Evolutionary conservation across 805 yeast species (phyloP).

Genomic region (Kuraishia piskuri): DNA sequence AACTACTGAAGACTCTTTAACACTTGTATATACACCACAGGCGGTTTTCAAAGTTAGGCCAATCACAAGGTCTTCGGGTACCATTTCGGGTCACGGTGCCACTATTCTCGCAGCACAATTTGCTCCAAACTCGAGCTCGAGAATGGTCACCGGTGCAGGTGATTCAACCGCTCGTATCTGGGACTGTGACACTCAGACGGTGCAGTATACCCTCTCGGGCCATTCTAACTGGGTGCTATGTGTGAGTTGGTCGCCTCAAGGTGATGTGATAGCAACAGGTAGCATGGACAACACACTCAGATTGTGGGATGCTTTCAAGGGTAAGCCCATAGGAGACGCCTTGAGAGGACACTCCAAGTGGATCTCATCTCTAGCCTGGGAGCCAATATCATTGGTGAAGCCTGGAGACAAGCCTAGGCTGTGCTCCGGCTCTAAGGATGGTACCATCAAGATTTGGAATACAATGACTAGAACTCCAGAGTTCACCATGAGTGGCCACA

Average conservation of each 20-base stretch:
- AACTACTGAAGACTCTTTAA: slow-evolving; percentile 88
- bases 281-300: slow-evolving; percentile 88
- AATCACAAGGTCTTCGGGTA: slow-evolving; percentile 83
- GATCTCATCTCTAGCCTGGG: slow-evolving; percentile 89
- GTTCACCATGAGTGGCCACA: slow-evolving; percentile 77
- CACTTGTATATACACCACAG: slow-evolving; percentile 86
- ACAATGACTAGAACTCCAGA: slow-evolving; percentile 56
- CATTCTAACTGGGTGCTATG: slow-evolving; percentile 93
- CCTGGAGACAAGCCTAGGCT: slow-evolving; percentile 62
- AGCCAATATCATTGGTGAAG: slow-evolving; percentile 75
- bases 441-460: slow-evolving; percentile 87
- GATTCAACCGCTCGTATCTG: slow-evolving; percentile 93
- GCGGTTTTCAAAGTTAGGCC: slow-evolving; percentile 92
- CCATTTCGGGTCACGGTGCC: slow-evolving; percentile 93
- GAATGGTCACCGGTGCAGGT: slow-evolving; percentile 94
- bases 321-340: slow-evolving; percentile 65
- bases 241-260: slow-evolving; percentile 89
- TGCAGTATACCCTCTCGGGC: slow-evolving; percentile 69
- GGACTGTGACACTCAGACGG: slow-evolving; percentile 96
- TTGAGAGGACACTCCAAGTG: slow-evolving; percentile 80
- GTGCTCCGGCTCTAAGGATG: slow-evolving; percentile 87
- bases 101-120: slow-evolving; percentile 88
- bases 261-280: slow-evolving; percentile 87
- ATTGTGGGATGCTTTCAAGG: slow-evolving; percentile 76
- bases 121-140: slow-evolving; percentile 80